Evolutionary conservation across 306 rosid species (phyloP), one percentile per base, ranked within the genome.

Genomic region (Astragalus glycyphyllos): DNA sequence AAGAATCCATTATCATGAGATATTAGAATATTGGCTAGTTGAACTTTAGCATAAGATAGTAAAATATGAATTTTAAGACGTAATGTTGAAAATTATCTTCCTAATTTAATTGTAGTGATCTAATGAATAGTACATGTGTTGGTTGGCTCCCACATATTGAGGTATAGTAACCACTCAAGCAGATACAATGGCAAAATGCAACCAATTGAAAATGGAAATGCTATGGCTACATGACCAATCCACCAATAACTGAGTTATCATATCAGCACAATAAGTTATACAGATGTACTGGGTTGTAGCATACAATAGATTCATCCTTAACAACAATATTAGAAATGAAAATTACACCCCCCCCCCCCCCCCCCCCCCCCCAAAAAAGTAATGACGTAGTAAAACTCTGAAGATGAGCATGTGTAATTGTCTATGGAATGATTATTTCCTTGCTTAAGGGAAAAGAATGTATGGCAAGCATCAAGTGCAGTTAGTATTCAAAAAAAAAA

Each of bases 361-460:
- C n/a, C n/a, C n/a, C n/a, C n/a, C n/a, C n/a, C n/a, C n/a, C n/a
- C n/a, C n/a, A n/a, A n/a, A n/a, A n/a, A 68, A 62, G 38, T 4
- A 3, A 46, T 14, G 32, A n/a, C 50, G 3, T 8, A 14, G 48
- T 13, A 57, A 32, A 67, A 62, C 60, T 46, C 50, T 23, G 46
- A n/a, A n/a, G n/a, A n/a, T n/a, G n/a, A 29, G 10, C n/a, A 56
- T 59, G 76, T 56, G 62, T 47, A 48, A 14, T 42, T 29, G 55
- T 54, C 58, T 56, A 32, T 12, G 1, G 20, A 35, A 51, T 64
- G 14, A 68, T 41, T 31, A 68, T 40, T 62, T 49, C 67, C 29
- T 47, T 17, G 48, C 50, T 57, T 51, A 8, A 5, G 51, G 6
- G 48, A 57, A 77, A 74, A 42, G 16, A 73, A 78, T 64, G 66